phyloP scores from a whole-genome alignment of 2,329 filamentous ascomycete species.

The Hypoxylon sp. region DNA sequence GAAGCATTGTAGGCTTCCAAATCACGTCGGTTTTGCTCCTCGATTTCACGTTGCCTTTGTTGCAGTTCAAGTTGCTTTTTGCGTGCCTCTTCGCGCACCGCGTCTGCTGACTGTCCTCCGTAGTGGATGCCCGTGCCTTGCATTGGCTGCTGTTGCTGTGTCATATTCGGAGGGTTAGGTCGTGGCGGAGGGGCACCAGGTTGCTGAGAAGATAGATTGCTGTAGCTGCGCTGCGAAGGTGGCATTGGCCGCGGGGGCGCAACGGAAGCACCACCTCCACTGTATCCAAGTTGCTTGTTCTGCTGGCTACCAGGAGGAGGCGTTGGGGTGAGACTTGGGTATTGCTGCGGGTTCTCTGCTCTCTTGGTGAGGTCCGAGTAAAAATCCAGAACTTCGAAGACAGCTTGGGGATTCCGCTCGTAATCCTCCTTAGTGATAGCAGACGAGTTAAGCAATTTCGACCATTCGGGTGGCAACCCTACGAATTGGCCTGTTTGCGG shows the following conservation, averaged over 20 bases:
- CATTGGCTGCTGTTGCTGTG: slow-evolving; percentile 71
- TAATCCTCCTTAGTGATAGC: slow-evolving; percentile 99
- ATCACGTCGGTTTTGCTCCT: slow-evolving; percentile 80
- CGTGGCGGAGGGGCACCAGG: slow-evolving; percentile 59
- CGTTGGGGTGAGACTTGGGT: slow-evolving; percentile 77
- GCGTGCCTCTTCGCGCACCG: slow-evolving; percentile 69
- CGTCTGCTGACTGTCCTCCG: slow-evolving; percentile 61
- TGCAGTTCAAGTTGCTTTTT: slow-evolving; percentile 75
- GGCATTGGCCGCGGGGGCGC: slow-evolving; percentile 78
- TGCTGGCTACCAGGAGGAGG: slow-evolving; percentile 70
- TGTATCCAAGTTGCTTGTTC: slow-evolving; percentile 75
- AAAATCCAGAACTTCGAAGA: slow-evolving; percentile 85
- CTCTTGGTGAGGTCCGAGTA: slow-evolving; percentile 87
- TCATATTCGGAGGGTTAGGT: slow-evolving; percentile 58
- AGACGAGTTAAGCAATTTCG: slow-evolving; percentile 93
- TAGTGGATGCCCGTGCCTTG: slow-evolving; percentile 71
- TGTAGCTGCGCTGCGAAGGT: slow-evolving; percentile 63
- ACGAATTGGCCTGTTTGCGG: slow-evolving; percentile 95
- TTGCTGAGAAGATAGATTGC: slow-evolving; percentile 57
- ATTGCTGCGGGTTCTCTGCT: slow-evolving; percentile 78
- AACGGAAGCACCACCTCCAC: slow-evolving; percentile 69
- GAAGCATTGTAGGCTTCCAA: slow-evolving; percentile 92
- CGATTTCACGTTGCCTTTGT: slow-evolving; percentile 70
- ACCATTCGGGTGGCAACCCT: slow-evolving; percentile 95
- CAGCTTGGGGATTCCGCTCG: slow-evolving; percentile 92